Percentiles rank a stretch among this genome's conserved stretches.
phyloP scores from a whole-genome alignment of 1,139 yeast species.

The Candida buenavistaensis region DNA sequence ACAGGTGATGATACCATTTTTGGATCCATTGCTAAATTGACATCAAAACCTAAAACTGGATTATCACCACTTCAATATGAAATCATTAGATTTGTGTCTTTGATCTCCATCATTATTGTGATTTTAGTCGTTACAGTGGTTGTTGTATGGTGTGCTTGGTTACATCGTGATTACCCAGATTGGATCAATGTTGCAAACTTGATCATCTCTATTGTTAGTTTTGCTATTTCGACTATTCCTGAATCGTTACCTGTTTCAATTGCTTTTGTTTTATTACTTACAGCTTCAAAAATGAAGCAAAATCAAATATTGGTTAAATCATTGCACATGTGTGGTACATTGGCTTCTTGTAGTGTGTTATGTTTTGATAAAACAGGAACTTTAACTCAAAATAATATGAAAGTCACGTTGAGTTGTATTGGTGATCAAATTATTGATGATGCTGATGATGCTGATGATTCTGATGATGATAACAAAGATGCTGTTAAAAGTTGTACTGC shows the following conservation, averaged over 20 bases:
- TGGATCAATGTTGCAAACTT: slow-evolving; percentile 36
- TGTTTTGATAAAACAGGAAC: slow-evolving; percentile 41
- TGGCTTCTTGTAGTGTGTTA: slow-evolving; percentile 35
- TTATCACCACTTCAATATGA: slow-evolving; percentile 34
- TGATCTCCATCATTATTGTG: slow-evolving; percentile 23
- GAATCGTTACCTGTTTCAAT: slow-evolving; percentile 39
- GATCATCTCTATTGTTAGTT: slow-evolving; percentile 33
- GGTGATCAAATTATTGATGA: slow-evolving; percentile 21
- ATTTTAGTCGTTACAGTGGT: slow-evolving; percentile 22
- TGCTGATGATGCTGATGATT: slow-evolving; percentile 12
- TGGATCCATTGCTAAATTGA: slow-evolving; percentile 33
- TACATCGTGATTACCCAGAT: slow-evolving; percentile 25
- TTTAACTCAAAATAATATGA: slow-evolving; percentile 34
- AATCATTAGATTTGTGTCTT: slow-evolving; percentile 28
- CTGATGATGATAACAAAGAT: slow-evolving; percentile 9
- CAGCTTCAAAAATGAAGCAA: slow-evolving; percentile 31
- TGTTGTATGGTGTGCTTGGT: slow-evolving; percentile 51
- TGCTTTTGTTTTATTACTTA: slow-evolving; percentile 33
- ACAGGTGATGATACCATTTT: slow-evolving; percentile 35
- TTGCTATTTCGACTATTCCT: slow-evolving; percentile 36
- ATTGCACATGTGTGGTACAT: slow-evolving; percentile 29
- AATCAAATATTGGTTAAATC: slow-evolving; percentile 31
- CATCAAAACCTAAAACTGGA: slow-evolving; percentile 29
- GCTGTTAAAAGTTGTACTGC: slow-evolving; percentile 38
- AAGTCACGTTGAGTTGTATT: slow-evolving; percentile 25